These are phyloP conservation scores for Monilinia vaccinii-corymbosi DNA, from an alignment of 2,329 filamentous ascomycete species.

Conservation along the genomic window DNA sequence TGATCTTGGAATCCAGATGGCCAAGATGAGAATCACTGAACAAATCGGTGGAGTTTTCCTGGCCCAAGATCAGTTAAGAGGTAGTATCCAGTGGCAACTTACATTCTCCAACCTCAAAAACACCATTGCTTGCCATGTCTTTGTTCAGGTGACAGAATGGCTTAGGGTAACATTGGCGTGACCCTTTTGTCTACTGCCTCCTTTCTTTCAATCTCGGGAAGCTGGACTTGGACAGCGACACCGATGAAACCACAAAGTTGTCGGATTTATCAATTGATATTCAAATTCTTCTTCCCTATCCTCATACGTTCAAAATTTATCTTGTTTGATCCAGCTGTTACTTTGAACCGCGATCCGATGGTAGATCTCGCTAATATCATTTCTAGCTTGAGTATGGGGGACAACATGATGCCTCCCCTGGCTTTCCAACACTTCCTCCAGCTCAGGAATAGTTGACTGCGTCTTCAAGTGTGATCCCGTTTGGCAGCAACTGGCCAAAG, in stretches of 20 bases:
- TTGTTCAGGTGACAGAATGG: conserved; percentile 2
- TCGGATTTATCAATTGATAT: neutral
- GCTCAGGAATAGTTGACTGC: conserved; percentile 50
- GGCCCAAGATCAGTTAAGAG: conserved; percentile 63
- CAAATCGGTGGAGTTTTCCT: conserved; percentile 61
- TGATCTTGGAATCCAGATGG: conserved; percentile 63
- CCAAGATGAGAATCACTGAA: conserved; percentile 65
- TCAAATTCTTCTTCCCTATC: too few species aligned
- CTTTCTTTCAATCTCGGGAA: neutral
- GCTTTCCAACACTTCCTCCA: conserved; percentile 16
- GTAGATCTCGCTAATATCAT: neutral
- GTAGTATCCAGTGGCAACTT: conserved; percentile 34
- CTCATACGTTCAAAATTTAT: neutral
- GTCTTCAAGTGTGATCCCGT: conserved; percentile 54
- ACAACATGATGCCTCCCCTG: neutral
- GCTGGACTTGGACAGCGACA: neutral
- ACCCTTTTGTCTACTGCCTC: neutral
- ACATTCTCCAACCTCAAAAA: conserved; percentile 25
- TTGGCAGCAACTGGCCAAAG: conserved; percentile 47
- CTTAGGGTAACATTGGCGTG: conserved; percentile 15
- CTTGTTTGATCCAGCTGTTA: too few species aligned
- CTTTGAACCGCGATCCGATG: neutral
- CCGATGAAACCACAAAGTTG: too few species aligned
- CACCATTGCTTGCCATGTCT: neutral
- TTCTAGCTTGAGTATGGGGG: conserved; percentile 1